These are phyloP conservation scores for Marasmius fiardii DNA, from an alignment of 1,284 basidiomycete species.

Conservation along the genomic window DNA sequence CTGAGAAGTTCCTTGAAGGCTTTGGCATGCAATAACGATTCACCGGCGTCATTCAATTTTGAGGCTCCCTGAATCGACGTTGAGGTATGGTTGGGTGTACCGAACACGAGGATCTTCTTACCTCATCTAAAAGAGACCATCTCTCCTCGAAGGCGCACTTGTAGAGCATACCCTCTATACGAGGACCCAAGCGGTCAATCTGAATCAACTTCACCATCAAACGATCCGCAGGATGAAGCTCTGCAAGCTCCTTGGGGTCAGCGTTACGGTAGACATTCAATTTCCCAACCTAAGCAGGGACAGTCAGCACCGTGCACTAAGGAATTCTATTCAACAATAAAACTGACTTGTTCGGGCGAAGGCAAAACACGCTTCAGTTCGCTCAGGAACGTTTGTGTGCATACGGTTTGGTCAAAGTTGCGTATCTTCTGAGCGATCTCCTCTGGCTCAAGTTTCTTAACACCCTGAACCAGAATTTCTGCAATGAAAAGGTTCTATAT, in stretches of 20 bases:
- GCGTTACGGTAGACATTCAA: constrained; percentile 89
- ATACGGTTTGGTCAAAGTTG: constrained; percentile 82
- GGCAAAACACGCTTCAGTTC: constrained; percentile 86
- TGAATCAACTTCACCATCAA: constrained; percentile 97
- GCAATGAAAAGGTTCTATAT: constrained; percentile 5
- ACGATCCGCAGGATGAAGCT: constrained; percentile 91
- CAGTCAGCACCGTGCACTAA: constrained; percentile 11
- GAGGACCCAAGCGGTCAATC: constrained; percentile 87
- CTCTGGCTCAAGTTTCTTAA: constrained; percentile 80
- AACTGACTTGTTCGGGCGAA: constrained; percentile 79
- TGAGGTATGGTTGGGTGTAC: background rate
- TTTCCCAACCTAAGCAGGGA: constrained; percentile 69
- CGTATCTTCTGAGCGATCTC: constrained; percentile 82
- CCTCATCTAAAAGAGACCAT: constrained; percentile 71
- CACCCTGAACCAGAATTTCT: constrained; percentile 90
- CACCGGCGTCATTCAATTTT: constrained; percentile 79
- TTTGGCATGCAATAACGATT: constrained; percentile 72
- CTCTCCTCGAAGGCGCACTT: constrained; percentile 83
- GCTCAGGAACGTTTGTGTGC: constrained; percentile 83
- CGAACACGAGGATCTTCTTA: constrained; percentile 24
- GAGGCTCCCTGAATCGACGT: constrained; percentile 57
- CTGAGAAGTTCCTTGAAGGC: constrained; percentile 86
- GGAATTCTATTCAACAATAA: background rate
- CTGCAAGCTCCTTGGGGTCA: constrained; percentile 83
- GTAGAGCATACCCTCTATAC: constrained; percentile 95